Percentiles rank a stretch among this genome's conserved stretches.
These are phyloP conservation scores for Penicillium sp. DNA, from an alignment of 2,329 filamentous ascomycete genomes.

Conservation along the genomic window DNA sequence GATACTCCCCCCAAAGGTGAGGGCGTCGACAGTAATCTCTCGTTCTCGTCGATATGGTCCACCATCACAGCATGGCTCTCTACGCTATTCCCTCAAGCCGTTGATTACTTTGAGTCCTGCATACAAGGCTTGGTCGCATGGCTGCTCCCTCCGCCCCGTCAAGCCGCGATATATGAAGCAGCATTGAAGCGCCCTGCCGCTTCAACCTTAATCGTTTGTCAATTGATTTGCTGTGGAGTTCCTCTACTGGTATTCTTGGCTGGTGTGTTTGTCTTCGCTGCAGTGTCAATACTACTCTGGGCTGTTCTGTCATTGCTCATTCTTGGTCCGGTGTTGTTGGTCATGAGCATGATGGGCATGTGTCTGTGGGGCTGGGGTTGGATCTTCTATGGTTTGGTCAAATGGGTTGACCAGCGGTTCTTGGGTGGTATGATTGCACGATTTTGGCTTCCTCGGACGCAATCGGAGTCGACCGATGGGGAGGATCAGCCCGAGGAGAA, in stretches of 20 bases:
- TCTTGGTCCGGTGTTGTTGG: slow-evolving; percentile 30
- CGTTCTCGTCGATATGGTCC: slow-evolving; percentile 17
- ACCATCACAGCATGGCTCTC: slow-evolving; percentile 18
- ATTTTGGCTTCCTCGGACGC: slow-evolving; percentile 20
- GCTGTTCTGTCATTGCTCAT: slow-evolving; percentile 30
- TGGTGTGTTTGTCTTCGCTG: slow-evolving; percentile 33
- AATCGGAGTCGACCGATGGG: not conserved
- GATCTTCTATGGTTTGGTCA: slow-evolving; percentile 28
- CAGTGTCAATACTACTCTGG: slow-evolving; percentile 32
- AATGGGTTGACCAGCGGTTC: slow-evolving; percentile 25
- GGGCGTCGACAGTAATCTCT: slow-evolving; percentile 16
- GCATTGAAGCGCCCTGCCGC: slow-evolving; percentile 30
- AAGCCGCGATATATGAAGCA: slow-evolving; percentile 29
- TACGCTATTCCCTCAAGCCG: slow-evolving; percentile 19
- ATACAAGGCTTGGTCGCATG: slow-evolving; percentile 24
- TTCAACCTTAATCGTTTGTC: slow-evolving; percentile 33
- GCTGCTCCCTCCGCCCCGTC: slow-evolving; percentile 27
- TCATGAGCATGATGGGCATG: slow-evolving; percentile 30
- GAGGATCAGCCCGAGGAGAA: not conserved
- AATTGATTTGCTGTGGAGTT: slow-evolving; percentile 34
- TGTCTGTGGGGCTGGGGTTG: slow-evolving; percentile 32
- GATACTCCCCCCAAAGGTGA: slow-evolving; percentile 14
- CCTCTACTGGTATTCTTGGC: slow-evolving; percentile 34
- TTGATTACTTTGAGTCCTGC: slow-evolving; percentile 29
- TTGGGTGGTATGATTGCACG: slow-evolving; percentile 25